Percentiles rank a stretch among this genome's conserved stretches.
Evolutionary conservation across 2,329 filamentous ascomycete genomes (phyloP).

Genomic region (Pseudocercospora eumusae): DNA sequence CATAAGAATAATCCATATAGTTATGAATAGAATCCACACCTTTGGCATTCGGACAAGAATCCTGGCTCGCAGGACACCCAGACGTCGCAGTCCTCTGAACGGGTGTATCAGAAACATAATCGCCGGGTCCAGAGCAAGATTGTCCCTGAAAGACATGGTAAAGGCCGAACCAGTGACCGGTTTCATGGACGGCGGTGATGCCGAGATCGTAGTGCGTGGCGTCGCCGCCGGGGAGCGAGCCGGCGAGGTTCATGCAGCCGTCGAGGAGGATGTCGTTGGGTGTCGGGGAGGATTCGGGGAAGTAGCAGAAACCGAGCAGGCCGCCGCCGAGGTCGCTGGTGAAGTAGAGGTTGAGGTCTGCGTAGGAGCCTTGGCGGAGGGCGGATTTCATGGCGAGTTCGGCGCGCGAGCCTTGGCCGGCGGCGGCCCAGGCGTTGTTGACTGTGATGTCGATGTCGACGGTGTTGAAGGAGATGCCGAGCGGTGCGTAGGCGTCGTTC

Average conservation of each 20-base stretch:
- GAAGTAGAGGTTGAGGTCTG: conserved; percentile 59
- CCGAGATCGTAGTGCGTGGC: conserved; percentile 50
- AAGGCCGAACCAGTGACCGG: conserved; percentile 49
- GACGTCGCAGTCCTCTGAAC: conserved; percentile 45
- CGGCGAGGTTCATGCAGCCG: conserved; percentile 58
- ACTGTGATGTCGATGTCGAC: conserved; percentile 51
- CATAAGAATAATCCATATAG: conserved; percentile 51
- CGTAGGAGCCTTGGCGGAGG: conserved; percentile 55
- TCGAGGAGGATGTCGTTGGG: conserved; percentile 46
- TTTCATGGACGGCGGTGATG: conserved; percentile 48
- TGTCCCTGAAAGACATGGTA: conserved; percentile 49
- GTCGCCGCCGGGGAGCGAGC: conserved; percentile 54
- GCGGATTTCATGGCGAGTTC: conserved; percentile 51
- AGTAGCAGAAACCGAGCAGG: conserved; percentile 34
- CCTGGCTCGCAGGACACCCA: conserved; percentile 53
- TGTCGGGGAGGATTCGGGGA: conserved; percentile 44
- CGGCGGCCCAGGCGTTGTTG: conserved; percentile 57
- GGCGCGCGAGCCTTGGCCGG: conserved; percentile 45
- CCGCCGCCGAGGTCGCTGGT: conserved; percentile 50
- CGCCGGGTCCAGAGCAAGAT: conserved; percentile 45
- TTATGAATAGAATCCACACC: conserved; percentile 56
- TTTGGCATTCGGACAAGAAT: conserved; percentile 49
- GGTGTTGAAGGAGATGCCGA: conserved; percentile 48
- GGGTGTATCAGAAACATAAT: conserved; percentile 48
- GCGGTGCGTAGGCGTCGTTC: conserved; percentile 43